Conservation (phyloP, 768 basidiomycete species). For the Leccinum uliginosum region DNA sequence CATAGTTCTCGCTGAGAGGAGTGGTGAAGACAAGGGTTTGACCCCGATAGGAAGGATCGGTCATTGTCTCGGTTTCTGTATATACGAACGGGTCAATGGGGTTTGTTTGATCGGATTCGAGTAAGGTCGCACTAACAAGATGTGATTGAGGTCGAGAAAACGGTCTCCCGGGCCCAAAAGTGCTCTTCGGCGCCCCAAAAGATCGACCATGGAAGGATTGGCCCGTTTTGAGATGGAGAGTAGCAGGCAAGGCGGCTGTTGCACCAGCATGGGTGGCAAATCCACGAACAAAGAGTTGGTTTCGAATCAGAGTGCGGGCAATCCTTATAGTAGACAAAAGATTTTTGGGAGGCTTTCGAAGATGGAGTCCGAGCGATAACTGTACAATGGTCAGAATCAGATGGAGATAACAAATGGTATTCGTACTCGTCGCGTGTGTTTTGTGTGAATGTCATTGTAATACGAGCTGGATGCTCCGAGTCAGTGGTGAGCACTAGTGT, state of each 20-base stretch:
- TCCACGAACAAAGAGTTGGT: constrained; percentile 50
- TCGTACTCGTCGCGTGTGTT: constrained; percentile 87
- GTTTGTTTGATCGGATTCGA: constrained; percentile 6
- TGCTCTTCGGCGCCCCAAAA: constrained; percentile 84
- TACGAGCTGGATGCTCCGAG: constrained; percentile 37
- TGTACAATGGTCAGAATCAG: constrained; percentile 33
- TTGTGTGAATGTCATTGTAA: constrained; percentile 85
- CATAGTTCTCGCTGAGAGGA: constrained; percentile 98
- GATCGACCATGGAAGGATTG: constrained; percentile 87
- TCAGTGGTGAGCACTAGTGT: constrained; percentile 12
- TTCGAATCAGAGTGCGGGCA: constrained; percentile 46
- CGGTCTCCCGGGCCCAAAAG: constrained; percentile 96
- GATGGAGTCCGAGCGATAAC: constrained; percentile 75
- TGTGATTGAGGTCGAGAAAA: constrained; percentile 98
- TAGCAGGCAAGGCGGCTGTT: constrained; percentile 57
- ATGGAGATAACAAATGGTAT: neutral
- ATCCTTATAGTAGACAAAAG: constrained; percentile 48
- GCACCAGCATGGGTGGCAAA: constrained; percentile 64
- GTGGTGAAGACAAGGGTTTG: constrained; percentile 99
- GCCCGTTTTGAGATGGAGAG: constrained; percentile 89
- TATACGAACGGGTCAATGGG: constrained; percentile 8
- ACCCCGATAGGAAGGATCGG: constrained; percentile 96
- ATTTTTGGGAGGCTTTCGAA: constrained; percentile 25
- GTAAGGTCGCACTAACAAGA: constrained; percentile 61
- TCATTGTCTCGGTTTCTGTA: constrained; percentile 99